Percentiles rank a stretch among this genome's conserved stretches.
These are phyloP conservation scores for Arthroderma sp. DNA, from an alignment of 2,329 filamentous ascomycete genomes.

Conservation along the genomic window DNA sequence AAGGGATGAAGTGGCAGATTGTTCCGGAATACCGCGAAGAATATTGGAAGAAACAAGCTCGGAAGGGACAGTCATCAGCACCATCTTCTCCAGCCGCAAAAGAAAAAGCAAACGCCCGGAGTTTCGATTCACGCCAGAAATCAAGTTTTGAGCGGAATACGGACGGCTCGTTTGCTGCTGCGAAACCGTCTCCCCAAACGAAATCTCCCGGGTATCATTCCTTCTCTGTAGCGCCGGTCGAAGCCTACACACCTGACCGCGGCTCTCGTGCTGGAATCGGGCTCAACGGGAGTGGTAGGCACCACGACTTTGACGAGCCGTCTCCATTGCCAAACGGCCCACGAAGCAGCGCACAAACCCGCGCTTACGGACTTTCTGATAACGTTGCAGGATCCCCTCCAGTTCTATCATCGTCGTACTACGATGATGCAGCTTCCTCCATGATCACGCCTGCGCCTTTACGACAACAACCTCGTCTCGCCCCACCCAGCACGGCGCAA, in stretches of 20 bases:
- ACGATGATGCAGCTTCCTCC: constrained; percentile 33
- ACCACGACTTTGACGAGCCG: constrained; percentile 28
- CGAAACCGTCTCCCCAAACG: constrained; percentile 25
- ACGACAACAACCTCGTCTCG: constrained; percentile 35
- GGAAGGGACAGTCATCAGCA: constrained; percentile 31
- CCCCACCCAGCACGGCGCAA: constrained; percentile 36
- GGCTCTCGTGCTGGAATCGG: constrained; percentile 24
- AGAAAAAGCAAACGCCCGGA: constrained; percentile 27
- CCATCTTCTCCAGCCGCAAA: constrained; percentile 33
- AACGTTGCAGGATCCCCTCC: constrained; percentile 31
- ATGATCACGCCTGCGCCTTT: constrained; percentile 38
- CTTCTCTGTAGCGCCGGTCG: constrained; percentile 28
- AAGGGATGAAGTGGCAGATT: constrained; percentile 99
- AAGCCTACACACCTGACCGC: constrained; percentile 36
- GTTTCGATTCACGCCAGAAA: constrained; percentile 20
- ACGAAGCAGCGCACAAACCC: constrained; percentile 16
- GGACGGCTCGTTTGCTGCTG: constrained; percentile 28
- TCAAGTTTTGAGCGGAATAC: constrained; percentile 8
- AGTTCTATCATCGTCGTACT: constrained; percentile 36
- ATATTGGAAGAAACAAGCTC: constrained; percentile 57
- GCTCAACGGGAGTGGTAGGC: constrained; percentile 18
- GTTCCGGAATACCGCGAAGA: constrained; percentile 72
- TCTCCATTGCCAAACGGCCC: constrained; percentile 17
- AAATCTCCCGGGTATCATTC: constrained; percentile 30
- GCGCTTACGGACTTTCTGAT: constrained; percentile 28